Evolutionary conservation across 768 basidiomycete genomes (phyloP), one percentile per base, ranked within the genome.

Genomic region (Rhizopogon rudus): DNA sequence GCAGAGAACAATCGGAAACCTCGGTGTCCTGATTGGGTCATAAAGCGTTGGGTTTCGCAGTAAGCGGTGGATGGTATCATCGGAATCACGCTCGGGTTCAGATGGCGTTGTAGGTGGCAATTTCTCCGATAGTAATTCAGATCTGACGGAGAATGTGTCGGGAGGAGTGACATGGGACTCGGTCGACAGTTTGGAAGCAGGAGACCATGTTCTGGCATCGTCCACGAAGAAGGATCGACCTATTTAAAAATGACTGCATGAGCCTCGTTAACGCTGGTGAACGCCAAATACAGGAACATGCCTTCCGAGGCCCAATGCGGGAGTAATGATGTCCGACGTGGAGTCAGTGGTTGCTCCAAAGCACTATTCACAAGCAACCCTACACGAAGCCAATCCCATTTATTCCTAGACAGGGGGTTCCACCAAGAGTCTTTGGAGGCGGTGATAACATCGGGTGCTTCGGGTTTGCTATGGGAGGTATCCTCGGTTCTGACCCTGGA

Each of bases 1-100:
- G 66, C 93, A 97, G n/a, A 98, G 79, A 3, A 96, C 93, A 54
- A 99, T 86, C 1, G 93, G 93, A 68, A 91, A 84, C 6, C 96
- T 84, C 2, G 97, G 93, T 5, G 78, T 79, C 60, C 91, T 80
- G 3, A 88, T 61, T 0, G 91, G 92, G 58, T 94, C 82, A 61
- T 81, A 88, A 29, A 98, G 76, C 0, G 83, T 77, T 3, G 95
- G 92, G 62, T 91, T 84, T 45, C 75, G 73, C 62, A 97, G 82
- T 4, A 98, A 73, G 51, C 77, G 77, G 67, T 88, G 88, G 5
- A 91, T 84, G 13, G 68, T 73, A 61, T 85, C 87, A 31, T 55
- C 33, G 31, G 57, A 20, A 31, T 58, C 58, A 46, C 57, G 64
- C 9, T 65, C 58, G 43, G 68, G 56, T 40, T 65, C 58, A 40